A percentile compares a stretch with the other conserved stretches of the same genome.
These are phyloP conservation scores for Pyrenochaeta sp. DNA, from an alignment of 2,329 filamentous ascomycete species.

Conservation along the genomic window DNA sequence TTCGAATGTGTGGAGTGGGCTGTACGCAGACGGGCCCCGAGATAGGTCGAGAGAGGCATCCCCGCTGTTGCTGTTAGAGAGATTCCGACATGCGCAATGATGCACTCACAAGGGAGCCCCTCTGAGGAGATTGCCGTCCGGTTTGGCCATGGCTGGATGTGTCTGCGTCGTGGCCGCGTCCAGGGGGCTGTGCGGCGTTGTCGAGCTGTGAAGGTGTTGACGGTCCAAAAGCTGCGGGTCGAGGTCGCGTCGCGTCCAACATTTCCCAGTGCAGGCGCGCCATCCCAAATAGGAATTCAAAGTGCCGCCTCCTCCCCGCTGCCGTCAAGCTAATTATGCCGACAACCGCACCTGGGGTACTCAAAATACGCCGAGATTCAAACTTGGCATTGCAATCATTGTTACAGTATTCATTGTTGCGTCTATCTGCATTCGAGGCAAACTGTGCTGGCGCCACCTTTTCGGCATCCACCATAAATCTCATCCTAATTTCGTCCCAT, in stretches of 20 bases:
- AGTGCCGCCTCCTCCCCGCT: no score
- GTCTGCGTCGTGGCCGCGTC: background rate
- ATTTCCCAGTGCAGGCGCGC: conserved; percentile 20
- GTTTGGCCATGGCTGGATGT: conserved; percentile 12
- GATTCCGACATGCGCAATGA: background rate
- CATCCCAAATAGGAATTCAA: conserved; percentile 25
- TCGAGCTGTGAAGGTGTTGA: conserved; percentile 4
- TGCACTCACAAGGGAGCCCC: conserved; percentile 39
- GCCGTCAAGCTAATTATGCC: no score
- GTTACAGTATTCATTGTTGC: no score
- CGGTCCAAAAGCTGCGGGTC: conserved; percentile 14
- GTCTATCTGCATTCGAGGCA: no score
- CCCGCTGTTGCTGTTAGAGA: conserved; percentile 29
- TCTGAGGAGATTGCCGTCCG: conserved; percentile 33
- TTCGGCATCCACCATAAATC: no score
- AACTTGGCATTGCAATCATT: no score
- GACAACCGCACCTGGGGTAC: no score
- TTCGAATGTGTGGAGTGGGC: conserved; percentile 75
- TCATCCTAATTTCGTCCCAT: no score
- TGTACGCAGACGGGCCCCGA: conserved; percentile 66
- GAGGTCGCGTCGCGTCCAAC: conserved; percentile 30
- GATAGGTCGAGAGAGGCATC: conserved; percentile 30
- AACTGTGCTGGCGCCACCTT: no score
- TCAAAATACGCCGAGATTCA: no score
- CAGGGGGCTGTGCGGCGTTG: background rate